Base-by-base conservation (phyloP, 192 early-diverging fungal genomes). In the Coemansia erecta region DNA sequence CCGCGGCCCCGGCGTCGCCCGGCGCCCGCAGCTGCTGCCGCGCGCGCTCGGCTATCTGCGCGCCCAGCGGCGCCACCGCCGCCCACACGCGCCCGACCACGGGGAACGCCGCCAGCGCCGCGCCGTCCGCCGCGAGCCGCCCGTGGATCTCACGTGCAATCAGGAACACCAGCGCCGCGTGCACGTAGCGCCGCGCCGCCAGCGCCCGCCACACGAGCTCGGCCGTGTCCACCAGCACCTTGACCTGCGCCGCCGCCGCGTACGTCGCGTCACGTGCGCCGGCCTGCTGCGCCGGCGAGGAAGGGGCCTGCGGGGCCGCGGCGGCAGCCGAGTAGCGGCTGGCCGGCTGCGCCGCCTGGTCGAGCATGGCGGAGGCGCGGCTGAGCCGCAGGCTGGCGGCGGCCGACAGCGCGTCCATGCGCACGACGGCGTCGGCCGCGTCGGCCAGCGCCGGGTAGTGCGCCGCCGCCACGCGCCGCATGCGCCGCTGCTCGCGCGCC, bases 131-230 rank as follows among this genome's bases (percentile, higher is more conserved):
- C 18, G 7, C 3, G 13, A 45, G 56, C 56, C 56, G 23, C 3
- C 10, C 17, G 48, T 80, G 61, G 41, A 80, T 70, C 39, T 63
- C 56, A 5, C 64, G 53, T 4, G 77, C 71, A 28, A 70, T 65
- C 65, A 70, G 47, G 42, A 59, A 80, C 53, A 73, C 45, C 23
- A 80, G 71, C 56, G 77, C 46, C 0, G 77, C 70, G 24, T 69
- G 77, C 33, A 80, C 52, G 28, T 61, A 70, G 40, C 49, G 67
- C 40, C 57, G 44, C 7, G 63, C 55, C 17, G 28, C 66, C 23
- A 80, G 56, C 3, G 77, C 66, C 45, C 66, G 61, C 70, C 77
- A 73, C 19, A 80, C 63, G 54, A 70, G 70, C 51, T 80, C 77
- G 0, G 66, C 66, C 45, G 77, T 67, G 24, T 73, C 71, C 19